Evolutionary conservation across 169 alveolate genomes (phyloP), one percentile per base, ranked within the genome.

Genomic region (Miamiensis avidus): DNA sequence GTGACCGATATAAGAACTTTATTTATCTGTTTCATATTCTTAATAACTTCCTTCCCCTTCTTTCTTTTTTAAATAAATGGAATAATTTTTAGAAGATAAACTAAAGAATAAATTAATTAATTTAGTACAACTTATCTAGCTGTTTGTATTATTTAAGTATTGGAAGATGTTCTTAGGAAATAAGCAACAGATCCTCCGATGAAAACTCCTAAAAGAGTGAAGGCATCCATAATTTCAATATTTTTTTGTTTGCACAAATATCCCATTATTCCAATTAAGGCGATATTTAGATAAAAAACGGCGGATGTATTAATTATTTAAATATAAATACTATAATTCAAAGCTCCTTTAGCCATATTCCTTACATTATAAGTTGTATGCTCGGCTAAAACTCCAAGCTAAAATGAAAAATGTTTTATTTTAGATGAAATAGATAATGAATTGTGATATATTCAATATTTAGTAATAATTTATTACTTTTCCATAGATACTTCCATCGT

Each of bases 151-250:
- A 79, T 64, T 0, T 33, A 69, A n/a, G 31, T 29, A 0, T 27
- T 15, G 25, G 76, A 31, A 16, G 29, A 29, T 27, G 75, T 76
- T 64, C 64, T 79, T 29, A 79, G 34, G 49, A 79, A 49, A 49
- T 49, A 79, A 30, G 49, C 84, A 4, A 79, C 29, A 26, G 65
- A 34, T 0, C 76, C 84, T 32, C 84, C 84, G 29, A 28, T 49
- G 29, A 79, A 79, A 30, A 79, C 34, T 29, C 84, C 84, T n/a
- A 79, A 79, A 25, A 79, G 28, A 0, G 75, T 74, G 64, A 49
- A 79, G 65, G 84, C 76, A 49, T 79, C 84, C 84, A 75, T 49
- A 64, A 79, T 31, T 29, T 64, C 29, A 49, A 79, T 49, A 49
- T 79, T 76, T 11, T 34, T 29, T 49, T 49, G 64, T 4, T 49